Conservation (phyloP, 192 early-diverging fungal genomes). For the Polychytrium aggregatum region DNA sequence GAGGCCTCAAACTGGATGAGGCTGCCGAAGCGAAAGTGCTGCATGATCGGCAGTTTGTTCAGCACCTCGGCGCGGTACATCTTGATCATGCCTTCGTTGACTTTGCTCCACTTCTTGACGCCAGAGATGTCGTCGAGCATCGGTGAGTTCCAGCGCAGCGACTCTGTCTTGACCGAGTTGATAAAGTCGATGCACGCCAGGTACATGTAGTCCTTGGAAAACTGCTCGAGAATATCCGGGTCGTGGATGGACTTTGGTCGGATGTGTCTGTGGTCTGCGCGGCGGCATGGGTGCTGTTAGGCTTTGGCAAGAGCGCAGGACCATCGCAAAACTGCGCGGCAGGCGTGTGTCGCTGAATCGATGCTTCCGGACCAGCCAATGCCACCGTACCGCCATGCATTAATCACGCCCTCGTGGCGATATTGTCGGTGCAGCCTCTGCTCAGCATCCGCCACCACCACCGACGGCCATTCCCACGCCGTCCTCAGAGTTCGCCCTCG, state of each 20-base stretch:
- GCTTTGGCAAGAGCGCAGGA: too few species aligned
- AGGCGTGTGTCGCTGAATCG: too few species aligned
- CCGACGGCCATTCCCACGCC: too few species aligned
- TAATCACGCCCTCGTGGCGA: too few species aligned
- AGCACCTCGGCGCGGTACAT: slow-evolving; percentile 84
- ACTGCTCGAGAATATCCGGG: slow-evolving; percentile 77
- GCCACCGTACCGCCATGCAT: too few species aligned
- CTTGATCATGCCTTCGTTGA: slow-evolving; percentile 82
- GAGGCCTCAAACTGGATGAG: slow-evolving; percentile 55
- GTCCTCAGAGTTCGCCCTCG: too few species aligned
- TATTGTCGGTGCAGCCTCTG: too few species aligned
- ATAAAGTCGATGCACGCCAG: slow-evolving; percentile 88
- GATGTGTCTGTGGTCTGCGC: slow-evolving; percentile 78
- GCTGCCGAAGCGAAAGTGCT: slow-evolving; percentile 88
- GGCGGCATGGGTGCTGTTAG: too few species aligned
- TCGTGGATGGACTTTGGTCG: slow-evolving; percentile 92
- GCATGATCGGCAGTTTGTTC: slow-evolving; percentile 88
- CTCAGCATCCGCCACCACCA: too few species aligned
- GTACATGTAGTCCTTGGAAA: slow-evolving; percentile 90
- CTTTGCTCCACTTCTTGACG: slow-evolving; percentile 81
- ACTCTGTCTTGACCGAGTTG: slow-evolving; percentile 46
- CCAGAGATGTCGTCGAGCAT: slow-evolving; percentile 89
- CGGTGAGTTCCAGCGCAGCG: slow-evolving; percentile 72
- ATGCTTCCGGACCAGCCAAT: too few species aligned
- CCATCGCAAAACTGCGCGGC: too few species aligned